Conservation (phyloP, 176 grass and related monocot species). For the Phoenix roebelenii region DNA sequence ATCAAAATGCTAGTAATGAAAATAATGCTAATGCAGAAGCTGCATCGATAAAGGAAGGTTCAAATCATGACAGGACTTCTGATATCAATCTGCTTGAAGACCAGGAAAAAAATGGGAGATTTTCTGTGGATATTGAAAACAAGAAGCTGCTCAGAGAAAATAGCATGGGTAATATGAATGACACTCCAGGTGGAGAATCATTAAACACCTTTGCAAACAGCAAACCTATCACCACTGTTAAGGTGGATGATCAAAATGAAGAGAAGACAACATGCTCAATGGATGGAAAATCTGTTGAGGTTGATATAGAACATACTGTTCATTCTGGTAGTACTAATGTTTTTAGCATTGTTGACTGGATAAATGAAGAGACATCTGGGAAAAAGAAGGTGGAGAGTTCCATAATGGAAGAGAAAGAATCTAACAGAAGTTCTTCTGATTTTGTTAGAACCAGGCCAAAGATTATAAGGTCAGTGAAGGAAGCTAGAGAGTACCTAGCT, state of each 20-base stretch:
- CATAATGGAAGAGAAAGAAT: background rate
- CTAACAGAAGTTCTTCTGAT: slow-evolving; percentile 2
- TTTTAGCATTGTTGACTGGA: background rate
- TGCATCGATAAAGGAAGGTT: background rate
- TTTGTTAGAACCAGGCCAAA: slow-evolving; percentile 6
- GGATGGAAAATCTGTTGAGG: background rate
- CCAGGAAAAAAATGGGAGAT: background rate
- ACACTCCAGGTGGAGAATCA: background rate
- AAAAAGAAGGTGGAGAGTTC: background rate
- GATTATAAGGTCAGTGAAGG: slow-evolving; percentile 19
- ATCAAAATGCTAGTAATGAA: background rate
- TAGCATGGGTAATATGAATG: background rate
- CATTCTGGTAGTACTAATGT: background rate
- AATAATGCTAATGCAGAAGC: background rate
- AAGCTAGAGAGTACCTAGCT: slow-evolving; percentile 21
- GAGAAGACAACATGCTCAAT: background rate
- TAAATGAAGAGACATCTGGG: background rate
- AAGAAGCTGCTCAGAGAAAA: background rate
- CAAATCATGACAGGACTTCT: slow-evolving; percentile 2
- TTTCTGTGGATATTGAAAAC: background rate
- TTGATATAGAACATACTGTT: background rate
- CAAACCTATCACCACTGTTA: background rate
- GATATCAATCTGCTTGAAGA: background rate
- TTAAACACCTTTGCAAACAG: background rate
- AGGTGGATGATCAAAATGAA: background rate